Evolutionary conservation across 305 asterid genomes (phyloP), one percentile per base, ranked within the genome.

Genomic region (Ruellia speciosa): DNA sequence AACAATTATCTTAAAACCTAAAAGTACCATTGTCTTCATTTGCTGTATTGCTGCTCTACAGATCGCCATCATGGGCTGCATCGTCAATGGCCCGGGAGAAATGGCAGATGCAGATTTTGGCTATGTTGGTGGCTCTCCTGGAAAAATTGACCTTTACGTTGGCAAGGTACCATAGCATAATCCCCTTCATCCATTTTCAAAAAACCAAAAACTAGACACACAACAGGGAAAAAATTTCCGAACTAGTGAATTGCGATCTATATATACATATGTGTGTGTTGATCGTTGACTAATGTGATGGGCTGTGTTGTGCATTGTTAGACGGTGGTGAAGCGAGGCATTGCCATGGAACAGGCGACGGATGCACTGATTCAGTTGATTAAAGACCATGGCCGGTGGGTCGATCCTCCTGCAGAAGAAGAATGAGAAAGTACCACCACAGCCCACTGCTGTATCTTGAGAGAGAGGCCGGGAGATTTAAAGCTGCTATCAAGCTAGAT

Each of bases 21-120:
- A 12, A 43, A 13, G 49, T 2, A n/a, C 16, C 14, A 12, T 11
- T 12, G 6, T 43, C 7, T 3, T n/a, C 11, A 11, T 4, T 16
- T 47, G 9, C 5, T 47, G 18, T 14, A 37, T 45, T 62, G 10
- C 47, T 52, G 47, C 10, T 64, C 16, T 56, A 51, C 79, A 93
- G 99, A 93, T 93, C 64, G 99, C 99, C 28, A 93, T 93, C 64
- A 93, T 93, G 99, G 99, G 99, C 40, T 93, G 99, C 82, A 93
- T 89, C 60, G 99, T 93, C 70, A 93, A 93, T 62, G 99, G 99
- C 54, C 99, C 97, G 0, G 99, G 99, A 70, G 99, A 93, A 73
- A 93, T 93, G 99, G 99, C 97, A 16, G 99, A 93, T 72, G 99
- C 99, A 17, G 97, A 93, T 79, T 93, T 93, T 68, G 99, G 99